These are phyloP conservation scores for Rutstroemia sp. DNA, from an alignment of 2,329 filamentous ascomycete genomes.

Conservation along the genomic window DNA sequence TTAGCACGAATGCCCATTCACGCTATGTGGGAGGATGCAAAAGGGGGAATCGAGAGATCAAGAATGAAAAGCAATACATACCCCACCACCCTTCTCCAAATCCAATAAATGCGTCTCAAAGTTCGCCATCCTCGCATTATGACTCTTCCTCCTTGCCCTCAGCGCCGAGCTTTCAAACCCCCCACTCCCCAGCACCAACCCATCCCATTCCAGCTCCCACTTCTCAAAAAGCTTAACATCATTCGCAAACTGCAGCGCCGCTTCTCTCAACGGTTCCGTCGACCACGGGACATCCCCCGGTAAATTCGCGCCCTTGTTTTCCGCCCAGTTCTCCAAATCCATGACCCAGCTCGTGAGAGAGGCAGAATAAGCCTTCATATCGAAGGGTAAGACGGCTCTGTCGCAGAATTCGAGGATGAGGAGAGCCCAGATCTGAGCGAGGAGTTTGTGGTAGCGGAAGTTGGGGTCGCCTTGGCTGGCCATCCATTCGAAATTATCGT, in stretches of 20 bases:
- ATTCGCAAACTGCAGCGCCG: conserved; percentile 51
- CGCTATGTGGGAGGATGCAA: neutral
- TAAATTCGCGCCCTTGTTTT: conserved; percentile 47
- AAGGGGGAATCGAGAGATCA: neutral
- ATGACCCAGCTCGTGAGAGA: conserved; percentile 57
- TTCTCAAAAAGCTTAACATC: conserved; percentile 59
- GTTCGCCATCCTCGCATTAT: conserved; percentile 69
- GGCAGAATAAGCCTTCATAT: conserved; percentile 65
- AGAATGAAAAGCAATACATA: conserved; percentile 42
- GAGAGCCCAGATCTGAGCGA: conserved; percentile 73
- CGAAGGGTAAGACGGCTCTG: conserved; percentile 73
- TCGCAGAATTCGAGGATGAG: conserved; percentile 83
- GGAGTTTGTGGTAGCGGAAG: conserved; percentile 70
- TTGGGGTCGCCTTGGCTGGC: conserved; percentile 69
- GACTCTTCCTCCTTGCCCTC: conserved; percentile 59
- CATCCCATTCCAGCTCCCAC: conserved; percentile 75
- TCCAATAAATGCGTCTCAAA: conserved; percentile 86
- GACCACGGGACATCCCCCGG: conserved; percentile 34
- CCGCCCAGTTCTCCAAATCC: conserved; percentile 58
- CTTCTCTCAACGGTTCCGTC: conserved; percentile 49
- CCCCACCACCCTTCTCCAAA: conserved; percentile 60
- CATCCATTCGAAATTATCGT: conserved; percentile 88
- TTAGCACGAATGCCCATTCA: neutral
- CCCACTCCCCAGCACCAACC: conserved; percentile 58
- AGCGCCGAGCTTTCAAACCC: conserved; percentile 70